A percentile compares a stretch with the other conserved stretches of the same genome.
Evolutionary conservation across 1,284 basidiomycete species (phyloP).

Genomic region (Leccinum holopus): DNA sequence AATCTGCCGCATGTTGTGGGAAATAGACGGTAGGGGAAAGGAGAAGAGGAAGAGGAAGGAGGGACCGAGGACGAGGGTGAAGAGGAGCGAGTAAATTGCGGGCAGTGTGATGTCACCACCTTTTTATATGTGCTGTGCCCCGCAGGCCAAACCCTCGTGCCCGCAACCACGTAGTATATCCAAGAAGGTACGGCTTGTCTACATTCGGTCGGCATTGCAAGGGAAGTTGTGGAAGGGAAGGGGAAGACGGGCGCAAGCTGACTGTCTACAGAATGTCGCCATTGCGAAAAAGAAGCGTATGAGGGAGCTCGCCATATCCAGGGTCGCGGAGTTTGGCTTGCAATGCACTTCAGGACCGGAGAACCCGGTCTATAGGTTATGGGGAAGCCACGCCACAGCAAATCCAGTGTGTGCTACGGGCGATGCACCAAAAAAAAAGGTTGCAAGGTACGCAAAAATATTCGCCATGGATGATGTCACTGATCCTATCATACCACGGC

Average conservation of each 20-base stretch:
- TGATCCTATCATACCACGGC: background rate
- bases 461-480: constrained; percentile 7
- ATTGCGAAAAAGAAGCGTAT: constrained; percentile 28
- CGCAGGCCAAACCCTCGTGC: constrained; percentile 13
- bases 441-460: background rate
- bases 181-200: constrained; percentile 16
- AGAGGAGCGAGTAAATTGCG: background rate
- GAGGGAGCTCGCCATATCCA: constrained; percentile 28
- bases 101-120: constrained; percentile 2
- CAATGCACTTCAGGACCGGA: constrained; percentile 11
- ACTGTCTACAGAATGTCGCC: constrained; percentile 18
- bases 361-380: background rate
- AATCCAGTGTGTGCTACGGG: background rate
- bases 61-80: background rate
- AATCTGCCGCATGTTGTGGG: constrained; percentile 13
- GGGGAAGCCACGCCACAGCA: constrained; percentile 3
- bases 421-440: background rate
- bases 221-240: background rate
- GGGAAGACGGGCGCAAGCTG: constrained; percentile 26
- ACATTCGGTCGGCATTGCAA: constrained; percentile 18
- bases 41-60: background rate
- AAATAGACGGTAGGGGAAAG: background rate
- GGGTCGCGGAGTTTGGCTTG: constrained; percentile 31
- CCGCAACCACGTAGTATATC: background rate
- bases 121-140: constrained; percentile 26